Conservation (phyloP, 176 grass and related monocot genomes). For the Puya raimondii region DNA sequence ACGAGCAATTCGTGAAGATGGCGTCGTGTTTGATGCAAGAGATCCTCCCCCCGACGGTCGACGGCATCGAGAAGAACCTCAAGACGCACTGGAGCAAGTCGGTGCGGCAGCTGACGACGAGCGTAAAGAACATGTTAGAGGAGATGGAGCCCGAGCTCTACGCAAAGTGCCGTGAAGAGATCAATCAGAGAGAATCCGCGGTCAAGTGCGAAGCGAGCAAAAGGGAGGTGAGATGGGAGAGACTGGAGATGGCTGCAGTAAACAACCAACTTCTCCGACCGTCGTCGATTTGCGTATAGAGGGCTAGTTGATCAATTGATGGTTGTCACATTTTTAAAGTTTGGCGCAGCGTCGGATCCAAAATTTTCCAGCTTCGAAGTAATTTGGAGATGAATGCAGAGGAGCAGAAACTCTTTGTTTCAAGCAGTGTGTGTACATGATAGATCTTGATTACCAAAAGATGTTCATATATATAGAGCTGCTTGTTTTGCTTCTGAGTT, state of each 20-base stretch:
- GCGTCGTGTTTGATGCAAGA: constrained; percentile 32
- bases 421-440: no score
- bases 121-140: constrained; percentile 53
- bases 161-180: constrained; percentile 33
- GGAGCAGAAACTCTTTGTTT: no score
- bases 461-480: no score
- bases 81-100: constrained; percentile 79
- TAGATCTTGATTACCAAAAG: no score
- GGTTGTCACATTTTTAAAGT: no score
- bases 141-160: constrained; percentile 46
- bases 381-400: no score
- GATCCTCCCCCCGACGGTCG: constrained; percentile 52
- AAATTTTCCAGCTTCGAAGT: no score
- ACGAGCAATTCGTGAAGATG: constrained; percentile 70
- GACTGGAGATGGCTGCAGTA: constrained; percentile 31
- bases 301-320: no score
- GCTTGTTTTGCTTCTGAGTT: no score
- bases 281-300: no score
- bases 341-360: no score
- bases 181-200: constrained; percentile 16
- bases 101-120: constrained; percentile 54
- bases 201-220: constrained; percentile 17
- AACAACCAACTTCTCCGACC: no score
- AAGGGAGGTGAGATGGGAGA: constrained; percentile 41
- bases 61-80: constrained; percentile 62